Conservation (phyloP, 495 filamentous ascomycete genomes). For the Penicillium ucsense region DNA sequence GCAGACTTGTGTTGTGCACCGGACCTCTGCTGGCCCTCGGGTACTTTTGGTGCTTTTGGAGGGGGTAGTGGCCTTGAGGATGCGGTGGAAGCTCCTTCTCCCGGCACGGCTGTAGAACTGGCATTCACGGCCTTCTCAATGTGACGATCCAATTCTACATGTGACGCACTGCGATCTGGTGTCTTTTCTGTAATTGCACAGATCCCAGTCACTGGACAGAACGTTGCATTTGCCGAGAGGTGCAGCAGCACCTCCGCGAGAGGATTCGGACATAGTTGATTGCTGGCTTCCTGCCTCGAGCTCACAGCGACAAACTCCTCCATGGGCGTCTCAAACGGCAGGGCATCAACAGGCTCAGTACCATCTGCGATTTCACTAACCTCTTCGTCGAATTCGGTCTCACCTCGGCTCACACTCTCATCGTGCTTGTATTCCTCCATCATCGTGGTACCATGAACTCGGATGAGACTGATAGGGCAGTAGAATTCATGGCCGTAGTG, state of each 20-base stretch:
- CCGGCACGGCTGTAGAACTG: slow-evolving; percentile 2
- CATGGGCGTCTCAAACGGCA: background rate
- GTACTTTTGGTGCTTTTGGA: slow-evolving; percentile 10
- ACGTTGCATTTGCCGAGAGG: slow-evolving; percentile 3
- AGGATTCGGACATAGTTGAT: slow-evolving; percentile 11
- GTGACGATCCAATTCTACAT: too few relatives aligned
- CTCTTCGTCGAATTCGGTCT: slow-evolving; percentile 37
- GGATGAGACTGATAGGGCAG: slow-evolving; percentile 81
- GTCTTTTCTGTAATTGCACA: slow-evolving; percentile 14
- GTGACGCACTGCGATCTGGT: background rate
- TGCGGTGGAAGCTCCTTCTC: slow-evolving; percentile 1
- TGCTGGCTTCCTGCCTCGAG: background rate
- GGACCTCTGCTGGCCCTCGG: slow-evolving; percentile 13
- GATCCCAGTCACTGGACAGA: slow-evolving; percentile 1
- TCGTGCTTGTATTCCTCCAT: slow-evolving; percentile 79
- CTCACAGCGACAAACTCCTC: background rate
- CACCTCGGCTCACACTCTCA: slow-evolving; percentile 53
- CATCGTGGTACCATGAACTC: slow-evolving; percentile 95
- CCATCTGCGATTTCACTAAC: slow-evolving; percentile 29
- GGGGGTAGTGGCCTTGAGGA: slow-evolving; percentile 4
- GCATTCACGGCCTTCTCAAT: slow-evolving; percentile 4
- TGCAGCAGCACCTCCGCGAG: slow-evolving; percentile 8
- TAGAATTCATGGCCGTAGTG: slow-evolving; percentile 97
- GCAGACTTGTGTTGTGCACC: slow-evolving; percentile 1
- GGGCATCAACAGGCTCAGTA: slow-evolving; percentile 1